These are phyloP conservation scores for Calocera viscosa DNA, from an alignment of 768 basidiomycete genomes.

Conservation along the genomic window DNA sequence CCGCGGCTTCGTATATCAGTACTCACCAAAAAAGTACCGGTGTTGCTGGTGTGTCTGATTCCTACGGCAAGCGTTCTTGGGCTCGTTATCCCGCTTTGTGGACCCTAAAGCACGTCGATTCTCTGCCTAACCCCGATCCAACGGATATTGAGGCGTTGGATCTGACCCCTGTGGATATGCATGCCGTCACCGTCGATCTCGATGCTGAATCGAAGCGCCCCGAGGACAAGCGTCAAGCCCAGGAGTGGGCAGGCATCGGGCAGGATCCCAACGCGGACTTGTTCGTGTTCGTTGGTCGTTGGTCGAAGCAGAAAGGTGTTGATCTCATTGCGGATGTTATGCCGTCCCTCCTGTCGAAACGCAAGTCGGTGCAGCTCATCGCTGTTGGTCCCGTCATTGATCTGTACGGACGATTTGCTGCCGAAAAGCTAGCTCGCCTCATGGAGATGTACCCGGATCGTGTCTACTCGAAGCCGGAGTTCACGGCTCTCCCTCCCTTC, in stretches of 20 bases:
- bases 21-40: constrained; percentile 86
- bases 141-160: constrained; percentile 89
- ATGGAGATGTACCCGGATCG: constrained; percentile 94
- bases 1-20: constrained; percentile 84
- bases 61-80: constrained; percentile 91
- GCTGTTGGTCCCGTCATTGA: constrained; percentile 91
- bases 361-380: constrained; percentile 72
- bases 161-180: constrained; percentile 56
- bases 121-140: constrained; percentile 83
- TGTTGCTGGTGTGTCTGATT: constrained; percentile 89
- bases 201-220: constrained; percentile 81
- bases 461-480: constrained; percentile 92
- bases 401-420: constrained; percentile 87
- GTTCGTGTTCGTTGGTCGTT: constrained; percentile 93
- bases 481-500: constrained; percentile 85
- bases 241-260: constrained; percentile 89
- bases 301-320: constrained; percentile 98
- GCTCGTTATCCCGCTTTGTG: constrained; percentile 91
- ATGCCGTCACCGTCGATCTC: constrained; percentile 64
- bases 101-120: constrained; percentile 92
- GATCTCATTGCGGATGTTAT: constrained; percentile 93
- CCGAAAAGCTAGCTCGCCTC: constrained; percentile 80
- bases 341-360: constrained; percentile 80
- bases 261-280: constrained; percentile 82
- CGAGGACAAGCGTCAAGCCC: constrained; percentile 79